Evolutionary conservation across 2,329 filamentous ascomycete species (phyloP).

Genomic region (Ceratocystis diversiconidia): DNA sequence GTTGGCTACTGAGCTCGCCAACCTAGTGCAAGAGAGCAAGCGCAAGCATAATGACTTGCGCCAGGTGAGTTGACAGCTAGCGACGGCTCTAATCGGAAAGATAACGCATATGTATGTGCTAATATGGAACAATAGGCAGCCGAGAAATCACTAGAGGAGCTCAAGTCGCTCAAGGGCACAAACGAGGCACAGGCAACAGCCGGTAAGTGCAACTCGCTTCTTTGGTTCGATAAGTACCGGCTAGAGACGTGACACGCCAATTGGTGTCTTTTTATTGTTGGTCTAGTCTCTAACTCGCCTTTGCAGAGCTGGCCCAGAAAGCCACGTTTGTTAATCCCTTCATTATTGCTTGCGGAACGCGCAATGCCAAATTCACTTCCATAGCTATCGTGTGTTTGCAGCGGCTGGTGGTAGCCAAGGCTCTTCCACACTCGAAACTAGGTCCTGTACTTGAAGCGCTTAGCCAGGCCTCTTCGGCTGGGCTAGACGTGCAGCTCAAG

Average conservation of each 20-base stretch:
- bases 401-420: slow-evolving; percentile 68
- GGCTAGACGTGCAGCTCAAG: slow-evolving; percentile 85
- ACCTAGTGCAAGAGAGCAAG: slow-evolving; percentile 89
- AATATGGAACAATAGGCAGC: slow-evolving; percentile 47
- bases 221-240: background rate
- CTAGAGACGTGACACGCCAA: background rate
- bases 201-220: slow-evolving; percentile 33
- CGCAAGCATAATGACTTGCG: slow-evolving; percentile 82
- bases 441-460: slow-evolving; percentile 80
- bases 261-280: background rate
- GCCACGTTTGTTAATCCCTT: slow-evolving; percentile 85
- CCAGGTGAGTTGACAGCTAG: slow-evolving; percentile 41
- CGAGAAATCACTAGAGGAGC: slow-evolving; percentile 81
- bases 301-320: slow-evolving; percentile 64
- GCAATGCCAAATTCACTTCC: slow-evolving; percentile 76
- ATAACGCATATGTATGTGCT: background rate
- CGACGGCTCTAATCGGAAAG: background rate
- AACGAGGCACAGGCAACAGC: slow-evolving; percentile 64
- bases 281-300: background rate
- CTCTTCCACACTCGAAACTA: slow-evolving; percentile 63
- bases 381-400: slow-evolving; percentile 84
- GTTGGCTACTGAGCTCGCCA: slow-evolving; percentile 72
- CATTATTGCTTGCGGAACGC: slow-evolving; percentile 78
- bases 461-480: slow-evolving; percentile 66
- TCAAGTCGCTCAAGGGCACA: slow-evolving; percentile 59